phyloP scores from a whole-genome alignment of 2,329 filamentous ascomycete genomes.

The Monosporascus ibericus region DNA sequence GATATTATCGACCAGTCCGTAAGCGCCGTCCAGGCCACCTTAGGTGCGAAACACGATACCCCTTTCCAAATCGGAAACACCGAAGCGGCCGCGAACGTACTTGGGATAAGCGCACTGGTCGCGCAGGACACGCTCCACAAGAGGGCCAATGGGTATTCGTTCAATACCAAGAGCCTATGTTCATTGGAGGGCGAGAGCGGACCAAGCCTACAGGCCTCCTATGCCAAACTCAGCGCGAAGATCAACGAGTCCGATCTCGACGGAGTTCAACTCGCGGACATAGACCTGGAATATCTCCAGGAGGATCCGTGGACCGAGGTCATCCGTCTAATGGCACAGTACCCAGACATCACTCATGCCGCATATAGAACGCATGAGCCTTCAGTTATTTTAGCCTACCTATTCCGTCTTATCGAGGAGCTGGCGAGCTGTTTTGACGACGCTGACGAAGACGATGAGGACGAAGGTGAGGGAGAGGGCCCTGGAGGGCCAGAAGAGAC shows the following conservation, averaged over 20 bases:
- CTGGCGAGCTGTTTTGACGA: constrained; percentile 9
- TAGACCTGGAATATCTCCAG: constrained; percentile 30
- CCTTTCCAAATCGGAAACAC: not conserved
- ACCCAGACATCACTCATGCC: constrained; percentile 58
- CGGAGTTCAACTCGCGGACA: constrained; percentile 51
- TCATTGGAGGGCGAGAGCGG: constrained; percentile 83
- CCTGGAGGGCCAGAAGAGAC: not conserved
- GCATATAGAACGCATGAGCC: constrained; percentile 60
- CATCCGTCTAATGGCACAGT: constrained; percentile 52
- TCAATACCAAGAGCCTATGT: constrained; percentile 77
- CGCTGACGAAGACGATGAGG: constrained; percentile 8
- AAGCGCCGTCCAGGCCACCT: not conserved
- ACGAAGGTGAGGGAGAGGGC: not conserved
- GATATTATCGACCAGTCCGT: constrained; percentile 7
- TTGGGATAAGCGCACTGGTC: constrained; percentile 7
- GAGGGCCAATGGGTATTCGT: constrained; percentile 42
- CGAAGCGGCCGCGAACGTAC: constrained; percentile 4
- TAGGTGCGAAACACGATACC: constrained; percentile 1
- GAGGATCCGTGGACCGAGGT: constrained; percentile 37
- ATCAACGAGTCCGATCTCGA: constrained; percentile 49
- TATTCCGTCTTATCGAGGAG: constrained; percentile 24
- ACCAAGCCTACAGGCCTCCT: constrained; percentile 78
- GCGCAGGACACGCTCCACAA: constrained; percentile 44
- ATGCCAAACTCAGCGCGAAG: constrained; percentile 65
- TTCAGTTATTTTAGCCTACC: constrained; percentile 56